A percentile compares a stretch with the other conserved stretches of the same genome.
phyloP scores from a whole-genome alignment of 192 early-diverging fungal species.

The Martensiomyces pterosporus region DNA sequence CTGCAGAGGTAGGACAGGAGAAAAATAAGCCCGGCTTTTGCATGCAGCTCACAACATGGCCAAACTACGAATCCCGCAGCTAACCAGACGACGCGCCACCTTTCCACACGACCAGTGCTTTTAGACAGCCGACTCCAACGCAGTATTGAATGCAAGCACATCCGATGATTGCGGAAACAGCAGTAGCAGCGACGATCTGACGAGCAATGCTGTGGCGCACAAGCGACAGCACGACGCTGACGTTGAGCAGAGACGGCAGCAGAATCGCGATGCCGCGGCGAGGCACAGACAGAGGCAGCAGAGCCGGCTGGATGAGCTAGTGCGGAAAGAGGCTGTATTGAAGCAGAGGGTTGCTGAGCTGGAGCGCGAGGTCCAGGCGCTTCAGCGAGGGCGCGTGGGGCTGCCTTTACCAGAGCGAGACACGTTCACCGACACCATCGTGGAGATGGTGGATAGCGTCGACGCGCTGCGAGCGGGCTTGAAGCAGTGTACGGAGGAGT shows the following conservation, averaged over 20 bases:
- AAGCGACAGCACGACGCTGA: slow-evolving; percentile 1
- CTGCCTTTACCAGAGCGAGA: slow-evolving; percentile 13
- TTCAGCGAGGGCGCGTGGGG: slow-evolving; percentile 13
- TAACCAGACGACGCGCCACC: too few relatives aligned
- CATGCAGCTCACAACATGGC: too few relatives aligned
- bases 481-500: slow-evolving; percentile 2
- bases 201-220: too few relatives aligned
- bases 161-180: background rate
- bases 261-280: slow-evolving; percentile 46
- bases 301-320: slow-evolving; percentile 15
- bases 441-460: slow-evolving; percentile 14
- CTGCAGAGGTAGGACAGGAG: too few relatives aligned
- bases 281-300: slow-evolving; percentile 37
- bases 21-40: too few relatives aligned
- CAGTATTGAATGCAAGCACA: background rate
- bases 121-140: too few relatives aligned
- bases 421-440: slow-evolving; percentile 18
- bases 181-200: slow-evolving; percentile 1
- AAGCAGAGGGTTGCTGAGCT: slow-evolving; percentile 37
- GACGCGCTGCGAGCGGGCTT: slow-evolving; percentile 13
- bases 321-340: slow-evolving; percentile 21
- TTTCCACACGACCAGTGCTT: too few relatives aligned
- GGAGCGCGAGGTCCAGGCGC: slow-evolving; percentile 13
- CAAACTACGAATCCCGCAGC: too few relatives aligned
- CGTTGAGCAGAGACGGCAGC: slow-evolving; percentile 18